Evolutionary conservation across 805 yeast species (phyloP).

Genomic region (Babjeviella inositovora): DNA sequence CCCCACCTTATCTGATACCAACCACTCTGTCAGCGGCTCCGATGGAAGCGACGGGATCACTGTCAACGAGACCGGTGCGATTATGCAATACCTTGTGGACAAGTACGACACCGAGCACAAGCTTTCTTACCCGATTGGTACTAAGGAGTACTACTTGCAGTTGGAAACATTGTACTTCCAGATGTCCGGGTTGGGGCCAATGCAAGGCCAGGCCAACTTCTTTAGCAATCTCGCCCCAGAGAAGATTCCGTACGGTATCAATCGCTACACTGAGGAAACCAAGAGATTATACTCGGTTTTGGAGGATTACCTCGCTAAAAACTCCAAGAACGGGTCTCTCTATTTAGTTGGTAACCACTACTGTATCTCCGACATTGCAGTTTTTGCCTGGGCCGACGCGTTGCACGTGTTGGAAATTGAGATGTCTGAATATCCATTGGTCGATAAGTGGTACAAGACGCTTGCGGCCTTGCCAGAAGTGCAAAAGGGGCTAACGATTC

Average conservation of each 20-base stretch:
- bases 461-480: constrained; percentile 15
- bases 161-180: constrained; percentile 40
- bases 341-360: constrained; percentile 45
- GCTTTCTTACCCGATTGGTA: constrained; percentile 2
- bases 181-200: constrained; percentile 44
- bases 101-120: constrained; percentile 14
- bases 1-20: constrained; percentile 15
- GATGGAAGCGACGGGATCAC: constrained; percentile 9
- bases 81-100: constrained; percentile 15
- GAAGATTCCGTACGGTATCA: constrained; percentile 34
- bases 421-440: constrained; percentile 18
- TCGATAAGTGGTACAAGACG: constrained; percentile 20
- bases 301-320: constrained; percentile 30
- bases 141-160: constrained; percentile 21
- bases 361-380: constrained; percentile 40
- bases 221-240: constrained; percentile 28
- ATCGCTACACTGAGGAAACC: constrained; percentile 33
- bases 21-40: too few species aligned
- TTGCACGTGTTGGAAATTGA: too few species aligned
- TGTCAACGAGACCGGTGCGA: constrained; percentile 16
- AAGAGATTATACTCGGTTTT: constrained; percentile 35
- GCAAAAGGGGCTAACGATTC: constrained; percentile 12
- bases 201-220: constrained; percentile 44
- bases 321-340: constrained; percentile 24
- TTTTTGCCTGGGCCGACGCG: constrained; percentile 35